A percentile compares a stretch with the other conserved stretches of the same genome.
Conservation (phyloP, 192 early-diverging fungal species). For the Backusella liffmaniae region DNA sequence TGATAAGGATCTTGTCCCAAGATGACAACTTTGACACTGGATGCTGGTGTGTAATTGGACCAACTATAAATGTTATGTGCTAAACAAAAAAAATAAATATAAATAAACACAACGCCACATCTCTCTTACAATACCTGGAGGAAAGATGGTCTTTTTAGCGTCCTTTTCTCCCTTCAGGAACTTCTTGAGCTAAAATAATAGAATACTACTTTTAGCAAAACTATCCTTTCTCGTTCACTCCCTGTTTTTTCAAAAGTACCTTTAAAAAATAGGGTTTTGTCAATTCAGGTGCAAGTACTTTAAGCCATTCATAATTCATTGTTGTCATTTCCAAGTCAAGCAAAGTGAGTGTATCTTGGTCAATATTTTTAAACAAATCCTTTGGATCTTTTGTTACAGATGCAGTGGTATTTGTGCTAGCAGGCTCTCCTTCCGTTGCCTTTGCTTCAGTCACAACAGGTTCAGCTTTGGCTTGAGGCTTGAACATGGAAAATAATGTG, state of each 20-base stretch:
- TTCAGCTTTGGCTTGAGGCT: neutral
- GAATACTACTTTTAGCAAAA: neutral
- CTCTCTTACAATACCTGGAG: conserved; percentile 39
- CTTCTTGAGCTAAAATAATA: conserved; percentile 58
- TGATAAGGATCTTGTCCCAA: conserved; percentile 91
- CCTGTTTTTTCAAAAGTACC: conserved; percentile 30
- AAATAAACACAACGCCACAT: neutral
- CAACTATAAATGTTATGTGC: conserved; percentile 77
- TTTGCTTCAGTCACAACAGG: neutral
- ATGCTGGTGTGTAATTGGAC: conserved; percentile 72
- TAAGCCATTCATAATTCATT: conserved; percentile 75
- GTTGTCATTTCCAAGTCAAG: conserved; percentile 63
- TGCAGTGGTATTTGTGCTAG: neutral
- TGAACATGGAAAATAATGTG: conserved; percentile 26
- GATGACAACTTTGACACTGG: conserved; percentile 81
- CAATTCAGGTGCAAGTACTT: conserved; percentile 56
- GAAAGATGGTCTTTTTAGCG: conserved; percentile 63
- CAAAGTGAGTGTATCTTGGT: conserved; percentile 36
- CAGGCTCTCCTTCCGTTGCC: neutral
- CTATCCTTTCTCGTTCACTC: neutral
- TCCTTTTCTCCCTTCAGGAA: conserved; percentile 60
- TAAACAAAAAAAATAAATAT: conserved; percentile 2
- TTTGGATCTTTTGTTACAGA: neutral
- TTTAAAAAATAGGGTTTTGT: conserved; percentile 59
- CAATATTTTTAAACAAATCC: neutral